Base-by-base conservation (phyloP, 495 filamentous ascomycete species). In the Aspergillus biplanus region DNA sequence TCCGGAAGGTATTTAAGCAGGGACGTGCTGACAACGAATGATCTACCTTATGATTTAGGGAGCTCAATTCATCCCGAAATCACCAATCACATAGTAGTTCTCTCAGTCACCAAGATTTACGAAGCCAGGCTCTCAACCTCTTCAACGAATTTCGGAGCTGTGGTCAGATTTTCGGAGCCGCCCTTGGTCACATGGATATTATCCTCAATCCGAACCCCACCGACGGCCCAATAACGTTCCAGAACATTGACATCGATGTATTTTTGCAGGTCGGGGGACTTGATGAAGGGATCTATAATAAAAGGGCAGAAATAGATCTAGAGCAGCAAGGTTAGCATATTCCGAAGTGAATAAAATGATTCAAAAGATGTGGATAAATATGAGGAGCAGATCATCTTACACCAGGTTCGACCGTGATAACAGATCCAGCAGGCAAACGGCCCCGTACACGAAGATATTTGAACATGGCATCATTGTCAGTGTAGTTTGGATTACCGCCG, bases 261-360 rank as follows among this genome's bases (percentile, higher is more conserved):
- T 65, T 88, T 83, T 9, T 83, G 75, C 66, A 91, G 85, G 63
- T 87, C 87, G 7, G 83, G 80, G 61, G 93, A 85, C 63, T 87
- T 82, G 52, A 96, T 70, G 71, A 87, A 93, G 6, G 92, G 93
- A 52, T 90, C 87, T 64, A 99, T 91, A 63, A 97, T 97, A 71
- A 94, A 98, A 48, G 86, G 83, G 73, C 93, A 97, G 72, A 98
- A 99, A 72, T 97, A 97, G 56, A 97, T 88, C 86, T 88, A 62
- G 27, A n/a, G 33, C 27, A 46, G 9, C 16, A 16, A 58, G 31
- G 34, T 33, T 34, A 34, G 50, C 72, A 44, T 72, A 58, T 34
- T 35, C 31, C 12, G 18, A 42, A 27, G 18, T 7, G 58, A 8
- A 34, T 34, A 44, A 7, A 16, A 8, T 32, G 50, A 13, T 49